Evolutionary conservation across 371 early-diverging fungal species (phyloP).

Genomic region (Apophysomyces variabilis): DNA sequence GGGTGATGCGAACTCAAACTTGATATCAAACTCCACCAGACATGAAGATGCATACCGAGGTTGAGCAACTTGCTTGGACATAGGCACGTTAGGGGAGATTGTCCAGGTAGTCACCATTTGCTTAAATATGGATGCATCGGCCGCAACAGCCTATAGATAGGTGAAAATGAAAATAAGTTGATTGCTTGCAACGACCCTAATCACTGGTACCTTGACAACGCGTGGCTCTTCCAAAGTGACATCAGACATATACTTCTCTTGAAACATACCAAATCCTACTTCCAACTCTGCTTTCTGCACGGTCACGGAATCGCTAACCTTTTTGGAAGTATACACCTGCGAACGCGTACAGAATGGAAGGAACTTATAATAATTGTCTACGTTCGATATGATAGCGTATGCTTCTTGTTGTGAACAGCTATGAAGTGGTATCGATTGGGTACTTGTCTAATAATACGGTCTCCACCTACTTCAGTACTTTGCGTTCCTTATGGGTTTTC

Average conservation of each 20-base stretch:
- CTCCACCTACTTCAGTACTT: constrained; percentile 19
- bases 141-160: constrained; percentile 60
- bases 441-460: no score
- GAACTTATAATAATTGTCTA: constrained; percentile 75
- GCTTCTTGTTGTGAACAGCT: constrained; percentile 78
- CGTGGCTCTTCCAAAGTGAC: constrained; percentile 69
- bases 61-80: constrained; percentile 21
- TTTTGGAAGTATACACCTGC: constrained; percentile 49
- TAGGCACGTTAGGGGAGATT: constrained; percentile 59
- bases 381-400: constrained; percentile 76
- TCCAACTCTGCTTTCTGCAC: constrained; percentile 73
- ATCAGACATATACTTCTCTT: constrained; percentile 76
- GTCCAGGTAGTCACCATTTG: constrained; percentile 72
- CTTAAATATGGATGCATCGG: constrained; percentile 70
- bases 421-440: constrained; percentile 7
- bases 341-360: constrained; percentile 81
- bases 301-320: constrained; percentile 13
- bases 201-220: constrained; percentile 51
- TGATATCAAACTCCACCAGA: constrained; percentile 71
- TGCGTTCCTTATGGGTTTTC: constrained; percentile 15
- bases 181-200: not conserved
- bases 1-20: constrained; percentile 81
- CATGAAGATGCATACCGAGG: constrained; percentile 54
- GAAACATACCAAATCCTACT: constrained; percentile 75
- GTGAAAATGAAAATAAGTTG: not conserved